Evolutionary conservation across 176 grass and related monocot genomes (phyloP), one percentile per base, ranked within the genome.

Genomic region (Paspalum vaginatum): DNA sequence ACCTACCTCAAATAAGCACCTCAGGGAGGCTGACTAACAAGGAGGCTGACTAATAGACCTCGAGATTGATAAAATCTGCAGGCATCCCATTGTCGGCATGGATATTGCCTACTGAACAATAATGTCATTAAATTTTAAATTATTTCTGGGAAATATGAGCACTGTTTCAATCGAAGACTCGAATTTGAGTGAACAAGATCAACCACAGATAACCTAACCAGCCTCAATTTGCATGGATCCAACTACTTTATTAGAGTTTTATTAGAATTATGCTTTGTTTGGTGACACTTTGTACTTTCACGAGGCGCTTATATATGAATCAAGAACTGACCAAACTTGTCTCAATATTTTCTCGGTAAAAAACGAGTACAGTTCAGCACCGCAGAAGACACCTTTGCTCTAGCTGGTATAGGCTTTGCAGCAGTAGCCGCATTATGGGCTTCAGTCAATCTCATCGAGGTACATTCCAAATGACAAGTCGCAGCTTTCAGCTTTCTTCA

Each of bases 321-420:
- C 38, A 78, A 39, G 26, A 48, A 56, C n/a, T 80, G 26, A 62
- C 22, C 37, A 45, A 55, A 49, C 47, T 20, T 6, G 13, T 66
- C 8, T 45, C 25, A 26, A 14, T 39, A 10, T 63, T 50, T 46
- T 68, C 26, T 18, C 27, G 1, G 2, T 5, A 51, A 72, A 71
- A 61, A 46, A 27, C 22, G 8, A 55, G 64, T 75, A 78, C 88
- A 98, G 96, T 80, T 89, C 70, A 86, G 48, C 62, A 89, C 78
- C 66, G 70, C 90, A 54, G 92, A 95, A 93, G 90, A 98, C 86
- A 76, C 80, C 12, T 80, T 98, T 81, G 92, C 81, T 85, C 79
- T 98, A 85, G 88, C 68, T 58, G 96, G 96, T 62, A 65, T 98
- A 51, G 92, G 81, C 11, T 98, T 98, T 88, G 88, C 86, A 71